Percentiles rank a stretch among this genome's conserved stretches.
Conservation (phyloP, 2,329 filamentous ascomycete species). For the Blumeria hordei region DNA sequence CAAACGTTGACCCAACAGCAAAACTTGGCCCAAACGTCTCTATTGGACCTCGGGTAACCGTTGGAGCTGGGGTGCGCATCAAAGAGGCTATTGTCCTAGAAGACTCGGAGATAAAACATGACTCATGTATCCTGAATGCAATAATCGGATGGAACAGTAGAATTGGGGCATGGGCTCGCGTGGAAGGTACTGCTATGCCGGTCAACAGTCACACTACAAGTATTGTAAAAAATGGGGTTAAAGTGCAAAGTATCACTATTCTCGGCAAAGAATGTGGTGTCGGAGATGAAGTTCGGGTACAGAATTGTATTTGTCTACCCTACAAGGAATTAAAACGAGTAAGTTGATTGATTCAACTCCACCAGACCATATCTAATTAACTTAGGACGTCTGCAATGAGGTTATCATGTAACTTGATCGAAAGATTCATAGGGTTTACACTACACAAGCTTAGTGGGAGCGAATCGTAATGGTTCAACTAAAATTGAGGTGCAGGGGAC, state of each 20-base stretch:
- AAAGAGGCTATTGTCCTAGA: conserved; percentile 94
- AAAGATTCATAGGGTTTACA: too few species aligned
- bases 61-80: conserved; percentile 72
- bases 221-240: conserved; percentile 92
- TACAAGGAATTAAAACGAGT: conserved; percentile 96
- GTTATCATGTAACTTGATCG: neutral
- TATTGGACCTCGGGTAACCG: conserved; percentile 64
- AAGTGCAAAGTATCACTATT: conserved; percentile 96
- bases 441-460: too few species aligned
- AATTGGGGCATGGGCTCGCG: conserved; percentile 91
- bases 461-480: too few species aligned
- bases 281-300: conserved; percentile 80
- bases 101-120: conserved; percentile 87
- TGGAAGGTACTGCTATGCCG: conserved; percentile 81
- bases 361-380: neutral
- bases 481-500: too few species aligned
- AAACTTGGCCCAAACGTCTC: conserved; percentile 95
- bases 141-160: conserved; percentile 96
- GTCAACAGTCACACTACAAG: conserved; percentile 75
- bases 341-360: conserved; percentile 15
- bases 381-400: neutral
- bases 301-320: conserved; percentile 93
- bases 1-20: conserved; percentile 74
- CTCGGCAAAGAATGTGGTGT: conserved; percentile 89
- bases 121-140: conserved; percentile 81